phyloP scores from a whole-genome alignment of 2,329 filamentous ascomycete species.

The Pseudogymnoascus sp. region DNA sequence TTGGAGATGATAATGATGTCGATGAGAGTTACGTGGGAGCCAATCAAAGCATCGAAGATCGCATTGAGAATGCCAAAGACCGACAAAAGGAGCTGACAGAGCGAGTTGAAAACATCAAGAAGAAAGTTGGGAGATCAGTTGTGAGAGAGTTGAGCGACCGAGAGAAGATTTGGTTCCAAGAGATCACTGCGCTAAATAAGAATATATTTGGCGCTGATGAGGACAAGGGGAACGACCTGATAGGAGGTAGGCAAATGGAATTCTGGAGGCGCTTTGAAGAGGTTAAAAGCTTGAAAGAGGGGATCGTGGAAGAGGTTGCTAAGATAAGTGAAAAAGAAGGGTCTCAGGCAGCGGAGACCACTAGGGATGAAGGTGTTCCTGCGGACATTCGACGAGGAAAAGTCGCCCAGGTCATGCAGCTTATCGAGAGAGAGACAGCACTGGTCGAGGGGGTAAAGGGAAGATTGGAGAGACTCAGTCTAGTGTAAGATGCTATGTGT shows the following conservation, averaged over 20 bases:
- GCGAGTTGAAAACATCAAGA: conserved; percentile 51
- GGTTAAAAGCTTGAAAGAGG: conserved; percentile 44
- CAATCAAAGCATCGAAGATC: conserved; percentile 49
- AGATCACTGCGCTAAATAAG: conserved; percentile 39
- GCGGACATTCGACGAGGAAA: conserved; percentile 54
- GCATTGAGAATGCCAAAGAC: conserved; percentile 45
- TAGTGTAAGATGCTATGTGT: conserved; percentile 12
- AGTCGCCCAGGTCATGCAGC: conserved; percentile 52
- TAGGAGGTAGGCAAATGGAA: conserved; percentile 33
- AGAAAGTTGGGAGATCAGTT: conserved; percentile 36
- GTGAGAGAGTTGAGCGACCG: conserved; percentile 52
- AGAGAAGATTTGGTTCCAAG: conserved; percentile 51
- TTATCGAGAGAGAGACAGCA: conserved; percentile 59
- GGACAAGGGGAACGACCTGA: neutral
- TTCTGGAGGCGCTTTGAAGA: conserved; percentile 50
- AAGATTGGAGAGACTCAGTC: conserved; percentile 49
- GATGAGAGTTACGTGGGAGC: conserved; percentile 42
- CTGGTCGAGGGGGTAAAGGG: conserved; percentile 59
- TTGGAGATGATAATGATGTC: conserved; percentile 47
- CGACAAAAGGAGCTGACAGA: conserved; percentile 49
- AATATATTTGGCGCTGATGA: conserved; percentile 26
- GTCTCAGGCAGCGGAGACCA: conserved; percentile 13
- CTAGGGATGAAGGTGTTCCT: conserved; percentile 33
- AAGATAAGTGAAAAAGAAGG: conserved; percentile 20
- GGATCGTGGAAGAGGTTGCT: conserved; percentile 39